phyloP scores from a whole-genome alignment of 2,329 filamentous ascomycete species.

The Fusarium sacchari region DNA sequence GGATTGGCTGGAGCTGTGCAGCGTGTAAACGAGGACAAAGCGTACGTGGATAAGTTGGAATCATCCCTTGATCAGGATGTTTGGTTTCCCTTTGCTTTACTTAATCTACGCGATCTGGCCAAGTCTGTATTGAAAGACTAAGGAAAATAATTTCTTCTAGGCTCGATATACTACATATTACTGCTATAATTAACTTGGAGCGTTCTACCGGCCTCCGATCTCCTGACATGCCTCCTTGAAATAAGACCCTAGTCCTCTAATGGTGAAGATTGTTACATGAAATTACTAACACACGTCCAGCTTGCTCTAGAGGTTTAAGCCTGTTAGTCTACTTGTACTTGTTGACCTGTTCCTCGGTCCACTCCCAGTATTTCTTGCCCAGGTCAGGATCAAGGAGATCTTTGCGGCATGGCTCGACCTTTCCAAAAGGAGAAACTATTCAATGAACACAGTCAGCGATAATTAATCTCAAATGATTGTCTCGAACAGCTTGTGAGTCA shows the following conservation, averaged over 20 bases:
- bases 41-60: background rate
- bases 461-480: accelerated
- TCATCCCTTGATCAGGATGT: background rate
- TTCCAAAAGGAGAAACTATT: background rate
- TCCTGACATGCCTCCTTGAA: too few species aligned
- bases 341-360: background rate
- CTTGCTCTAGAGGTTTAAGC: accelerated
- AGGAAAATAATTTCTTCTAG: too few species aligned
- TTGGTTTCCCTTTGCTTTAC: background rate
- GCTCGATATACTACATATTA: too few species aligned
- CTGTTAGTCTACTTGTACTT: background rate
- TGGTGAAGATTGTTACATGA: too few species aligned
- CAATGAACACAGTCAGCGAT: background rate
- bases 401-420: background rate
- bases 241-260: too few species aligned
- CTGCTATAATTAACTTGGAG: too few species aligned
- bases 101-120: background rate
- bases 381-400: background rate
- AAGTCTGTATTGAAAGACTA: too few species aligned
- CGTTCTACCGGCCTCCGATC: too few species aligned
- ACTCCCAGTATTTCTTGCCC: background rate
- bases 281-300: too few species aligned
- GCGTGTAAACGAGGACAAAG: background rate
- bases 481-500: background rate
- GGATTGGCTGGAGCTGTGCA: background rate